Evolutionary conservation across 805 yeast genomes (phyloP).

Genomic region (Kazachstania viticola): DNA sequence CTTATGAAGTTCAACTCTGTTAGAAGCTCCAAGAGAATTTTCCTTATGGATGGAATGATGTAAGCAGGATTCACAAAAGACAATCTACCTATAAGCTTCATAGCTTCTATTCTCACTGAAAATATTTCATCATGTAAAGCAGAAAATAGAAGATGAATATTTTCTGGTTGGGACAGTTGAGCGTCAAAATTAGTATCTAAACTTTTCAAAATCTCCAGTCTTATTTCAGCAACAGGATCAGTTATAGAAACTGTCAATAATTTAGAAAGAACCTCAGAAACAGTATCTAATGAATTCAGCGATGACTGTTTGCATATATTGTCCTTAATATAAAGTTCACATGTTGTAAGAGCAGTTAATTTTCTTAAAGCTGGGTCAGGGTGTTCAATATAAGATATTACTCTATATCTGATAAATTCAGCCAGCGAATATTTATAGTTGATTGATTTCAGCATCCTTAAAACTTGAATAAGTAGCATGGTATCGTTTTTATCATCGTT

Average conservation of each 20-base stretch:
- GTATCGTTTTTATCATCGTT: constrained; percentile 34
- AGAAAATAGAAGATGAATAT: constrained; percentile 68
- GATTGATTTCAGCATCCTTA: constrained; percentile 60
- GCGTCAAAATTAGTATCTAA: constrained; percentile 72
- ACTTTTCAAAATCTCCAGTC: constrained; percentile 62
- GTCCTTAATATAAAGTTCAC: constrained; percentile 61
- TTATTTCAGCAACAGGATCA: constrained; percentile 71
- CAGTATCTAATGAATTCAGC: constrained; percentile 66
- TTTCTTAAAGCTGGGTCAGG: constrained; percentile 64
- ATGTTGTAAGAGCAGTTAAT: constrained; percentile 71
- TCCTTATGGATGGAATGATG: constrained; percentile 81
- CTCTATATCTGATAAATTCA: constrained; percentile 76
- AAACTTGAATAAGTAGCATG: constrained; percentile 57
- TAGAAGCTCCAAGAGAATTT: constrained; percentile 67
- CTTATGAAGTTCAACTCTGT: constrained; percentile 76
- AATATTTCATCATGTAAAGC: constrained; percentile 84
- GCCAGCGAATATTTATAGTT: constrained; percentile 64
- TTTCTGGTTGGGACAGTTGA: constrained; percentile 84
- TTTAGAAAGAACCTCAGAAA: constrained; percentile 70
- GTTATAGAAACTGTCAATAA: constrained; percentile 74
- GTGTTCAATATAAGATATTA: constrained; percentile 69
- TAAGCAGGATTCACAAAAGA: constrained; percentile 85
- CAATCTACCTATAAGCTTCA: constrained; percentile 69
- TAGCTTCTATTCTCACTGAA: constrained; percentile 62
- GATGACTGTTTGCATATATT: constrained; percentile 76